Percentiles rank a stretch among this genome's conserved stretches.
These are phyloP conservation scores for Candida sp. DNA, from an alignment of 1,139 yeast genomes.

Conservation along the genomic window DNA sequence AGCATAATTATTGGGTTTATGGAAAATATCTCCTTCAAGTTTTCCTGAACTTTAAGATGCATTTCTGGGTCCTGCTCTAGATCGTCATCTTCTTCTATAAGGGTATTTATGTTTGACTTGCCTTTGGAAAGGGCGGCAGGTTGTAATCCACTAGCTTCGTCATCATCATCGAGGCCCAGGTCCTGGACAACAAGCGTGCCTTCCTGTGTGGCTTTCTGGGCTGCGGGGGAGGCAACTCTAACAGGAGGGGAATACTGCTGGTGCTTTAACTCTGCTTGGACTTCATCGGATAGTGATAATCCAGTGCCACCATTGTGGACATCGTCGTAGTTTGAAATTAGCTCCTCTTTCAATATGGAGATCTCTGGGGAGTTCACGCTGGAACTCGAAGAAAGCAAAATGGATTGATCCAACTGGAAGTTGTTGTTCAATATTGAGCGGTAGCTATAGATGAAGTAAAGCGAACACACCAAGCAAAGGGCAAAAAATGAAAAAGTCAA, in stretches of 20 bases:
- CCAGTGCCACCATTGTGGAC: slow-evolving; percentile 3
- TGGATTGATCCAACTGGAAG: slow-evolving; percentile 9
- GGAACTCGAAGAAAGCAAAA: slow-evolving; percentile 6
- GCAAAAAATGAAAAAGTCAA: background rate
- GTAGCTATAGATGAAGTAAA: slow-evolving; percentile 1
- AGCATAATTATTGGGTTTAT: slow-evolving; percentile 29
- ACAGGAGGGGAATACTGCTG: background rate
- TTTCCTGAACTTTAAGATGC: slow-evolving; percentile 18
- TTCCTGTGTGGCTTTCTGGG: slow-evolving; percentile 26
- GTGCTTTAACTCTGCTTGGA: slow-evolving; percentile 4
- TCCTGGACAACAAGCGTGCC: background rate
- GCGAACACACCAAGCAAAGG: background rate
- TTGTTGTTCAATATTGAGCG: background rate
- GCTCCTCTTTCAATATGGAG: slow-evolving; percentile 1
- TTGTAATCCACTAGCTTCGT: background rate
- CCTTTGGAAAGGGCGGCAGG: no score
- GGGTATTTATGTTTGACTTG: background rate
- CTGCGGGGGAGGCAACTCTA: slow-evolving; percentile 14
- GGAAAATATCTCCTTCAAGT: slow-evolving; percentile 34
- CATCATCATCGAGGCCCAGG: background rate
- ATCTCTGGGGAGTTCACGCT: slow-evolving; percentile 2
- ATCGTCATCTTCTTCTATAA: background rate
- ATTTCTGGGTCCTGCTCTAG: slow-evolving; percentile 17
- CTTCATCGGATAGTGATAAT: slow-evolving; percentile 1
- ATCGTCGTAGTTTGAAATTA: background rate